Conservation (phyloP, 2,329 filamentous ascomycete species). For the Calonectria honghensis region DNA sequence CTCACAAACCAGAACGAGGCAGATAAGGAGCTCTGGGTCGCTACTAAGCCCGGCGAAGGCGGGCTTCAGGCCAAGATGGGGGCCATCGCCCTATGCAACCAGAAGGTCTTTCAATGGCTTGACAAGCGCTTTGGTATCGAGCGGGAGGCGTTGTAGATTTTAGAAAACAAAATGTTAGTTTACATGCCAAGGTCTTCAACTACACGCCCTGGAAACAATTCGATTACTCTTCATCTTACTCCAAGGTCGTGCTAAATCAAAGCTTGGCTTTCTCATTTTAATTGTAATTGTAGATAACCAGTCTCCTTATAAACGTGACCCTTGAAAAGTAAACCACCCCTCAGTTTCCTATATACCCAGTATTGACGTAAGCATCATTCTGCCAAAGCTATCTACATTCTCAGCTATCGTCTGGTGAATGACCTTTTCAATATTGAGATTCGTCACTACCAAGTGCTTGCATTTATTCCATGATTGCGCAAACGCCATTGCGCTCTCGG, state of each 20-base stretch:
- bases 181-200: neutral
- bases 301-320: neutral
- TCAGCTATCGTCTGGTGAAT: too few relatives aligned
- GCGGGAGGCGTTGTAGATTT: neutral
- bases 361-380: neutral
- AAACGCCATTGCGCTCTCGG: too few relatives aligned
- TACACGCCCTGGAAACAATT: neutral
- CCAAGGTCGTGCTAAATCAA: neutral
- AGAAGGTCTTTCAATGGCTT: constrained; percentile 49
- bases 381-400: too few relatives aligned
- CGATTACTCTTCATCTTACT: neutral
- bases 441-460: too few relatives aligned
- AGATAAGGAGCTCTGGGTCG: constrained; percentile 52
- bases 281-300: neutral
- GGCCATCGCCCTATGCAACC: constrained; percentile 44
- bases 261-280: neutral
- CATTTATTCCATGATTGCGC: too few relatives aligned
- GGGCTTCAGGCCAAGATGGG: constrained; percentile 54
- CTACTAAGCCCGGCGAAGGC: constrained; percentile 36
- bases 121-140: constrained; percentile 50
- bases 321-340: neutral
- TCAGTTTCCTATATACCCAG: too few relatives aligned
- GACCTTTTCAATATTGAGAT: too few relatives aligned
- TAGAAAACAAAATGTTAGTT: neutral
- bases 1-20: constrained; percentile 30